A percentile compares a stretch with the other conserved stretches of the same genome.
Conservation (phyloP, 257 asterid genomes). For the Solanum peruvianum region DNA sequence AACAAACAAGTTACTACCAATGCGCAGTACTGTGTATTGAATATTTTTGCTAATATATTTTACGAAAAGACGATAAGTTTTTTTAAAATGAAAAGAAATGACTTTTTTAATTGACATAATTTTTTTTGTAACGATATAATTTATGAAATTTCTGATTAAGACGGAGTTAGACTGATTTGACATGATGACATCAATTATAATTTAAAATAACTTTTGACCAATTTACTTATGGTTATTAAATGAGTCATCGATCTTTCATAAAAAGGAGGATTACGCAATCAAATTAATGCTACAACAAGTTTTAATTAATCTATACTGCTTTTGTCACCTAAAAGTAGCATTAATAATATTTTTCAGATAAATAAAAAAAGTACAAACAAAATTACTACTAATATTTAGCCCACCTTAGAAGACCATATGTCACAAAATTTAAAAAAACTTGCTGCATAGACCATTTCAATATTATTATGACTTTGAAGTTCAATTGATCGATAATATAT, state of each 20-base stretch:
- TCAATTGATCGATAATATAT: neutral
- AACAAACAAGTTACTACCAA: accelerated
- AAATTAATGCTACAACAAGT: neutral
- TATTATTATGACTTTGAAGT: neutral
- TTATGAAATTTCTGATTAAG: accelerated
- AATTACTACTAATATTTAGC: neutral
- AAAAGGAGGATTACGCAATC: constrained; percentile 4
- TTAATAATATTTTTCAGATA: neutral
- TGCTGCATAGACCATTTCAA: neutral
- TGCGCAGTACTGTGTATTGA: too few relatives aligned
- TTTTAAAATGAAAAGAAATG: neutral
- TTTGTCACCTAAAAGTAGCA: constrained; percentile 3
- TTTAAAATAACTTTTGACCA: neutral
- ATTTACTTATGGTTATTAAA: neutral
- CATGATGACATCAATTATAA: neutral
- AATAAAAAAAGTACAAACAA: neutral
- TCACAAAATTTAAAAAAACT: neutral
- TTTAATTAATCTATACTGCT: neutral
- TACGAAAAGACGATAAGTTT: neutral
- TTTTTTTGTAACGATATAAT: too few relatives aligned
- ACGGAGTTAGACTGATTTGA: too few relatives aligned
- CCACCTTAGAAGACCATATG: neutral
- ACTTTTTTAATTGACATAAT: too few relatives aligned
- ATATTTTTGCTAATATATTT: too few relatives aligned
- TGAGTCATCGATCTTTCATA: neutral